A percentile compares a stretch with the other conserved stretches of the same genome.
These are phyloP conservation scores for Naumovozyma castellii DNA, from an alignment of 805 yeast species.

Conservation along the genomic window DNA sequence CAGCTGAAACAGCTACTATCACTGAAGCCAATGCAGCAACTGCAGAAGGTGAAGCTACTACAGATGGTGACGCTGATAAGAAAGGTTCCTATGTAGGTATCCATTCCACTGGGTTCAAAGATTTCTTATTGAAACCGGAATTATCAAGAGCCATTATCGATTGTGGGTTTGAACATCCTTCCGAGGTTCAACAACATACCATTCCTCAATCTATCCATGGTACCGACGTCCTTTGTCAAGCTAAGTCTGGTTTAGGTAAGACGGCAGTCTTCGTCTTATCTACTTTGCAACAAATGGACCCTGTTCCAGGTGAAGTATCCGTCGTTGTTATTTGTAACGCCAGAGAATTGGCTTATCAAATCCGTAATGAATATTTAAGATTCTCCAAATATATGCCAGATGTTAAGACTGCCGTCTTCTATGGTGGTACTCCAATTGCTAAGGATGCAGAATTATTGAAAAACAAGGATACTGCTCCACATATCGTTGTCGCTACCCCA, in stretches of 20 bases:
- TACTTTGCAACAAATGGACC: constrained; percentile 93
- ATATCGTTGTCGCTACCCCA: constrained; percentile 95
- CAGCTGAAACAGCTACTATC: constrained; percentile 28
- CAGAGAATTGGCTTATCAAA: constrained; percentile 97
- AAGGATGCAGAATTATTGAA: constrained; percentile 81
- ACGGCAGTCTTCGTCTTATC: constrained; percentile 96
- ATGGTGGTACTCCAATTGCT: constrained; percentile 85
- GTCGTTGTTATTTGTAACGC: constrained; percentile 95
- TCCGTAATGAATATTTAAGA: constrained; percentile 92
- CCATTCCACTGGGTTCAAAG: constrained; percentile 98
- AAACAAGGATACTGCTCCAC: constrained; percentile 91
- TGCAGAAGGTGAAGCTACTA: constrained; percentile 11
- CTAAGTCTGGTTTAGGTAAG: constrained; percentile 98
- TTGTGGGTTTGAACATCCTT: constrained; percentile 99
- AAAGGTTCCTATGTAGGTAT: constrained; percentile 97
- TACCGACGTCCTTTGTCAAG: constrained; percentile 96
- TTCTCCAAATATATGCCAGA: constrained; percentile 98
- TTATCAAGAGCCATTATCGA: constrained; percentile 94
- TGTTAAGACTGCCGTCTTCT: constrained; percentile 91
- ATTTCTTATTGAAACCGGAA: constrained; percentile 93
- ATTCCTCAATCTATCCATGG: constrained; percentile 97
- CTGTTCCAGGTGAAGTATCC: constrained; percentile 92
- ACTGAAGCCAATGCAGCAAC: constrained; percentile 15
- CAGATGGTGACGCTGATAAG: constrained; percentile 44
- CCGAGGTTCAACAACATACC: constrained; percentile 98